Conservation (phyloP, 345 rosid genomes). For the Psidium guajava region DNA sequence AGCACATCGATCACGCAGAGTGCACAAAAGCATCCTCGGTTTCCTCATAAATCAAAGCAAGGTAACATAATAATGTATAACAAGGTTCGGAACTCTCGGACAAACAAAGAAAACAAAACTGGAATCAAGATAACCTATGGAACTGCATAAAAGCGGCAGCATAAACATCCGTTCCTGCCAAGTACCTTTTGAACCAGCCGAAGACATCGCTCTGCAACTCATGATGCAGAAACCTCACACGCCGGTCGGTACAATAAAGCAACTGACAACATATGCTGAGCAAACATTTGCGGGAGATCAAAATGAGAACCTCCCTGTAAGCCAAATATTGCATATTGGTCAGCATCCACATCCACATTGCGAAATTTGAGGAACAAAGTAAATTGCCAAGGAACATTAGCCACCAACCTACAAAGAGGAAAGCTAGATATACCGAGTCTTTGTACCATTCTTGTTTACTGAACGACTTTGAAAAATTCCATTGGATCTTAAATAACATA, state of each 20-base stretch:
- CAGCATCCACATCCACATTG: background rate
- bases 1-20: background rate
- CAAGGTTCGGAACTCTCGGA: background rate
- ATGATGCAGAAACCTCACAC: background rate
- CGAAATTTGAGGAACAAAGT: background rate
- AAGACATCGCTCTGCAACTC: background rate
- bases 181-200: background rate
- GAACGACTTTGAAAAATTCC: background rate
- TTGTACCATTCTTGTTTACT: background rate
- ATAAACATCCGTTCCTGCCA: background rate
- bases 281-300: background rate
- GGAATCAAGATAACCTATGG: background rate
- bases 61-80: background rate
- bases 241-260: background rate
- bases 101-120: background rate
- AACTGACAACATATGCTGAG: background rate
- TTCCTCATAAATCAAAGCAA: background rate
- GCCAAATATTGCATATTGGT: background rate
- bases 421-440: background rate
- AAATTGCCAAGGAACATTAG: background rate
- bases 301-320: background rate
- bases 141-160: background rate
- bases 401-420: background rate
- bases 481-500: background rate
- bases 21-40: background rate